Evolutionary conservation across 2,329 filamentous ascomycete genomes (phyloP).

Genomic region (Helotiales sp.): DNA sequence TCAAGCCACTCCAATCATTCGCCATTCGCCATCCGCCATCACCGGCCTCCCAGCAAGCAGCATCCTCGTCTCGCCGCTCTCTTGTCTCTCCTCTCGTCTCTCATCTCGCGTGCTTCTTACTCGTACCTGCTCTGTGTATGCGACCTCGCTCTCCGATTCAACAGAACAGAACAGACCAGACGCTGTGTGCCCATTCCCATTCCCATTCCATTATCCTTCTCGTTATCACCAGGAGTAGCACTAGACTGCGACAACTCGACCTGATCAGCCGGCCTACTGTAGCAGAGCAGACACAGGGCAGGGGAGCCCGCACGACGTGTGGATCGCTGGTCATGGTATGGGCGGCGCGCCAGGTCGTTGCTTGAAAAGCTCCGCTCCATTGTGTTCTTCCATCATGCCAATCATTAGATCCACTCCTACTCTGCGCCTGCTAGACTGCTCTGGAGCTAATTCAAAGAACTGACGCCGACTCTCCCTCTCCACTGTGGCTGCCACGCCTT

Average conservation of each 20-base stretch:
- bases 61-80: not conserved
- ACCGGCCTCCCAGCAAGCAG: not conserved
- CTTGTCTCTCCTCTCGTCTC: not conserved
- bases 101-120: not conserved
- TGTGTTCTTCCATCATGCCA: constrained; percentile 11
- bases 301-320: not conserved
- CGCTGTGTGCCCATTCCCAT: too few species aligned
- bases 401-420: constrained; percentile 11
- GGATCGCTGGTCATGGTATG: not conserved
- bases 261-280: not conserved
- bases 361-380: constrained; percentile 8
- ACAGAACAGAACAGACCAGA: too few species aligned
- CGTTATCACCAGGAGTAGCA: not conserved
- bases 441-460: not conserved
- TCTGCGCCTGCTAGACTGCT: not conserved
- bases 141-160: not conserved
- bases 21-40: not conserved
- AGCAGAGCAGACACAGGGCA: not conserved
- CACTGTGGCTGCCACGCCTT: constrained; percentile 12
- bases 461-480: constrained; percentile 4
- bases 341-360: constrained; percentile 7
- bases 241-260: not conserved
- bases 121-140: not conserved
- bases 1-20: not conserved
- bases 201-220: not conserved